Base-by-base conservation (phyloP, 176 grass and related monocot species). In the Lolium rigidum region DNA sequence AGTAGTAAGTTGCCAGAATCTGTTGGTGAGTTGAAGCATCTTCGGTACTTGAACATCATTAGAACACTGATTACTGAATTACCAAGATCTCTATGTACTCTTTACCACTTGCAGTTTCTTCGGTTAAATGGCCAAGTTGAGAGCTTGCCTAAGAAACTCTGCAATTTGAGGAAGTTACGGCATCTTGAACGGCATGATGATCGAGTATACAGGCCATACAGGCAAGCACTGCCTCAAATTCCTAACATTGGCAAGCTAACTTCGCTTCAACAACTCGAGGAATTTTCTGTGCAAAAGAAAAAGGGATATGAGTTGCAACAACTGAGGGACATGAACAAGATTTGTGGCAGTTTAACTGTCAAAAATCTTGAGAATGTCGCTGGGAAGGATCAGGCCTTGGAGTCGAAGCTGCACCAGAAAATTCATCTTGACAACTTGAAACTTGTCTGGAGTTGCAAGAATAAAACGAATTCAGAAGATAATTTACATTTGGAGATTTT, bases 251-350 rank as follows among this genome's bases (percentile, higher is more conserved):
- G 84, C 17, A 86, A 47, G 54, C 25, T 86, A 12, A 80, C 76
- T 37, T 86, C 4, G 4, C 64, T 59, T 1, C 65, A 80, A 17
- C 0, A 21, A 6, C 5, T 80, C 4, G 1, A 16, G 3, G 0
- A 0, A 14, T 86, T 86, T 21, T 7, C 0, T 25, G 84, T 80
- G 38, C 16, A 61, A 38, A 86, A 80, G 52, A 0, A 38, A 38
- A 80, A 86, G 84, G 84, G 75, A 59, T 48, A 70, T 79, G 74
- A 86, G 9, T n/a, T 79, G 10, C 38, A 0, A 10, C 84, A 79
- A 16, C 50, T 86, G 16, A 21, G 37, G 9, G 22, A 70, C 0
- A 47, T 70, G 84, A 86, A 86, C 4, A 38, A 22, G 63, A 50
- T 79, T 31, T 9, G 58, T 78, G 83, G 83, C n/a, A 1, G 2